Evolutionary conservation across 139 green algal species (phyloP).

Genomic region (Dunaliella primolecta): DNA sequence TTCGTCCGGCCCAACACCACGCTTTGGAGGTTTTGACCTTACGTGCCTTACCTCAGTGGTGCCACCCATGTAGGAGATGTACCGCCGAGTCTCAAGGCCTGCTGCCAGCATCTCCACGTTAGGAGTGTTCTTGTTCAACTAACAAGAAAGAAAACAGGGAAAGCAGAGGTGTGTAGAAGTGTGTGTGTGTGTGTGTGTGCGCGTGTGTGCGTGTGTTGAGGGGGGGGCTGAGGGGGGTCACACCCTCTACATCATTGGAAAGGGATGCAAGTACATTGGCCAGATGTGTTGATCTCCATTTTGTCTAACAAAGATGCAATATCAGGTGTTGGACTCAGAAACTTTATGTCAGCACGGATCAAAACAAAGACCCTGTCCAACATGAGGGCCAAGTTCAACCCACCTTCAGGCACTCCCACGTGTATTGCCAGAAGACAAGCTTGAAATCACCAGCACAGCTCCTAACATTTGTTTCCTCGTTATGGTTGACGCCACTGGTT

Average conservation of each 20-base stretch:
- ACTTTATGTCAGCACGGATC: no score
- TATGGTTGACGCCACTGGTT: background rate
- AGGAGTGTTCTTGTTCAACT: background rate
- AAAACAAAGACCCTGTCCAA: no score
- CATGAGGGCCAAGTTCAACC: no score
- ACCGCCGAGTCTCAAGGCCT: conserved; percentile 1
- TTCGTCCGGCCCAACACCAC: no score
- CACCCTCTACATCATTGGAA: no score
- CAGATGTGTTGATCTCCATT: no score
- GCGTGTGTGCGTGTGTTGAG: no score
- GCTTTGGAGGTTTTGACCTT: background rate
- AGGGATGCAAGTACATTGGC: no score
- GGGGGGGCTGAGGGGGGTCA: no score
- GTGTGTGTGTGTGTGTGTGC: background rate
- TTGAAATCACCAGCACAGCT: background rate
- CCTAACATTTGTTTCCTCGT: background rate
- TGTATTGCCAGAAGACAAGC: background rate
- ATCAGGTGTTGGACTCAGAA: no score
- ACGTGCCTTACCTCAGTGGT: background rate
- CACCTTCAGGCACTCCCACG: background rate
- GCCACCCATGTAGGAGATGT: conserved; percentile 1
- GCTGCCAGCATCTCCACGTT: conserved; percentile 10
- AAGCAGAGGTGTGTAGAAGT: background rate
- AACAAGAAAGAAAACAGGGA: background rate
- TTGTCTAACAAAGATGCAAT: no score